Evolutionary conservation across 1,284 basidiomycete species (phyloP), one percentile per base, ranked within the genome.

Genomic region (Meira nashicola): DNA sequence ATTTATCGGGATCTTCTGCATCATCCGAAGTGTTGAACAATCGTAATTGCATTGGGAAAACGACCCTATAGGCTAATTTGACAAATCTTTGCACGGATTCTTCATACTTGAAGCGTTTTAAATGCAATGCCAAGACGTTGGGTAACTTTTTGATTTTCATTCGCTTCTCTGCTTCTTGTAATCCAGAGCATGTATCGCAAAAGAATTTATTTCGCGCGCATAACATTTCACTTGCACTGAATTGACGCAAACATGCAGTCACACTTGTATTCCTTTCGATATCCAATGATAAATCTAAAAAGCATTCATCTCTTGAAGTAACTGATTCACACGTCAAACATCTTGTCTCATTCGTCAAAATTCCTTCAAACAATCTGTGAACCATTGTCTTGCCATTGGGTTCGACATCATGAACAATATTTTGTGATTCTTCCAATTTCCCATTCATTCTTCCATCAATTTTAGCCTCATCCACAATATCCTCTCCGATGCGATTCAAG

Each of bases 81-180:
- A 93, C 89, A 80, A 92, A 92, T 67, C 86, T 87, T 64, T 55
- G 46, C 7, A 44, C 53, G n/a, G 23, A 86, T 78, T 95, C 92
- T 78, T 95, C 92, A 76, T 92, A 95, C 80, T 94, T 96, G 86
- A 98, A 98, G 38, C 95, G 86, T 80, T 98, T 98, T 56, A 98
- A 82, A 79, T 98, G 94, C 41, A 98, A 82, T 12, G 93, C 92
- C 25, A 98, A 86, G 41, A 98, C 84, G 77, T 96, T 92, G 6
- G 94, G 92, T 4, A 96, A 83, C 69, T 87, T 88, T 81, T 96
- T 95, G 79, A 98, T 92, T 80, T 96, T 96, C 92, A 97, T 97
- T 67, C 93, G 84, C 82, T 95, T 94, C 82, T 98, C 94, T 0
- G 95, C 94, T 80, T 98, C 95, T 79, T 97, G 93, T 23, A 97